These are phyloP conservation scores for Parmelia sp. DNA, from an alignment of 495 filamentous ascomycete genomes.

Conservation along the genomic window DNA sequence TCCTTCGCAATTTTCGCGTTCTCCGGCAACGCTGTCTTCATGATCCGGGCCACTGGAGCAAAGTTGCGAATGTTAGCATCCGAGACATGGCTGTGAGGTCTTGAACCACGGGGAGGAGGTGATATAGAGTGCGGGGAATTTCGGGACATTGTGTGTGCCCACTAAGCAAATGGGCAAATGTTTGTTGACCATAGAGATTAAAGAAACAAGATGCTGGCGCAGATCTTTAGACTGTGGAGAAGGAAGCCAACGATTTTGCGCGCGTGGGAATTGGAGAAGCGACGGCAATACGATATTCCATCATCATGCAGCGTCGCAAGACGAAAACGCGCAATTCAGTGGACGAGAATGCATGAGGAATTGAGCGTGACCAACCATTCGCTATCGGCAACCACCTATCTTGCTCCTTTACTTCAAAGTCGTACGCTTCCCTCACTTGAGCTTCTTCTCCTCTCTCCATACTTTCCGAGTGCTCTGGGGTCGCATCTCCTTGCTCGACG, in stretches of 20 bases:
- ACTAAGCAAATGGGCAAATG: constrained; percentile 31
- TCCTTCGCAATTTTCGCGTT: constrained; percentile 99
- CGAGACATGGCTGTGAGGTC: constrained; percentile 35
- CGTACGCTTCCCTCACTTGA: constrained; percentile 64
- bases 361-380: constrained; percentile 81
- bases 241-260: constrained; percentile 27
- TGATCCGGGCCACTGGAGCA: constrained; percentile 95
- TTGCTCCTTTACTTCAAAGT: constrained; percentile 99
- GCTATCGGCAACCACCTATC: constrained; percentile 99
- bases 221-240: constrained; percentile 34
- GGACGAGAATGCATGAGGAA: constrained; percentile 46
- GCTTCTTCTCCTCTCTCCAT: constrained; percentile 64
- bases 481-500: constrained; percentile 86
- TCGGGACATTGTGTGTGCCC: constrained; percentile 36
- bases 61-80: constrained; percentile 89
- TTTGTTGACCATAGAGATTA: constrained; percentile 34
- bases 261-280: constrained; percentile 39
- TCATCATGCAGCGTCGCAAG: constrained; percentile 32
- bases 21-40: constrained; percentile 94
- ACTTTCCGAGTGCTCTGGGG: constrained; percentile 68
- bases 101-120: constrained; percentile 30
- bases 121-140: constrained; percentile 41
- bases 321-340: constrained; percentile 52
- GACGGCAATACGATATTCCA: constrained; percentile 44
- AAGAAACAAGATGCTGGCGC: constrained; percentile 34